phyloP scores from a whole-genome alignment of 164 flowering plant genomes.

The Hamamelis virginiana region DNA sequence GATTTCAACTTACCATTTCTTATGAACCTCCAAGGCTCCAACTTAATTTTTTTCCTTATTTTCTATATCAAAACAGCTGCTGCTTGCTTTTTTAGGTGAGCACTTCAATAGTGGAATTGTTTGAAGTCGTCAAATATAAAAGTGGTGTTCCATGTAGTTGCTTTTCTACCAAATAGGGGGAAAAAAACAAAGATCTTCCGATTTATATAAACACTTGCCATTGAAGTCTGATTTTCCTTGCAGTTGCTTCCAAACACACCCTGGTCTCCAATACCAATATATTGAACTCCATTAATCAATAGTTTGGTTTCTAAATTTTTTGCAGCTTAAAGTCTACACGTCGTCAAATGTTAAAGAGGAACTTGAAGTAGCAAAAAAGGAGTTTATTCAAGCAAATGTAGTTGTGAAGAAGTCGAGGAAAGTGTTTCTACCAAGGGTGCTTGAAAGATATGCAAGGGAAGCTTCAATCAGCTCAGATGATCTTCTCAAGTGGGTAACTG shows the following conservation, averaged over 20 bases:
- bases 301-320: not conserved
- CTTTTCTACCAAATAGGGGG: too few relatives aligned
- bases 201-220: not conserved
- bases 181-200: too few relatives aligned
- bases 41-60: too few relatives aligned
- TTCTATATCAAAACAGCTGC: too few relatives aligned
- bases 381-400: constrained; percentile 74
- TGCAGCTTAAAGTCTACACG: constrained; percentile 75
- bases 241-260: not conserved
- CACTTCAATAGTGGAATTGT: too few relatives aligned
- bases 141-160: too few relatives aligned
- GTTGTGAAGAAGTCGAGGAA: constrained; percentile 67
- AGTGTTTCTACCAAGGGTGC: constrained; percentile 65
- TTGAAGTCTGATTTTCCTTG: not conserved
- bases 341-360: constrained; percentile 63
- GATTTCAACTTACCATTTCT: too few relatives aligned
- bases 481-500: constrained; percentile 60
- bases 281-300: not conserved
- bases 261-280: not conserved
- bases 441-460: constrained; percentile 73
- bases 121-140: too few relatives aligned
- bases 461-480: constrained; percentile 46
- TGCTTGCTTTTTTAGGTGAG: too few relatives aligned
- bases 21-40: too few relatives aligned
- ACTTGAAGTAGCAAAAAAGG: constrained; percentile 61